These are phyloP conservation scores for Discostella pseudostelligera DNA, from an alignment of 108 stramenopile genomes.

Conservation along the genomic window DNA sequence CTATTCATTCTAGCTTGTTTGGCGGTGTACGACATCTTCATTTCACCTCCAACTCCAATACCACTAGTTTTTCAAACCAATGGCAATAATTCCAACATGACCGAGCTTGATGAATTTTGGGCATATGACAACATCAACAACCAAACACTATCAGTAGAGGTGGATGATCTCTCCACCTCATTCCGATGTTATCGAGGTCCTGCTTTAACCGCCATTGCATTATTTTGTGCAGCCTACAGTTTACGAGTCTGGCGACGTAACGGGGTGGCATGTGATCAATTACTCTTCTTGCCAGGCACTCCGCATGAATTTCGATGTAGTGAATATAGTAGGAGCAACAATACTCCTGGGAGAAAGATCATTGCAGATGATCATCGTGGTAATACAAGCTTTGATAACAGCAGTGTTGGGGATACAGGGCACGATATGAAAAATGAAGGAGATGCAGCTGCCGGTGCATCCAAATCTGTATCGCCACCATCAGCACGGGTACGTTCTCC, in stretches of 20 bases:
- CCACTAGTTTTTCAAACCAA: background rate
- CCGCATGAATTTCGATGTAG: constrained; percentile 47
- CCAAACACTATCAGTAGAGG: background rate
- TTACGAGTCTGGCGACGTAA: constrained; percentile 83
- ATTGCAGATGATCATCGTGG: background rate
- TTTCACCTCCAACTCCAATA: constrained; percentile 34
- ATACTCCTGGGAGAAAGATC: background rate
- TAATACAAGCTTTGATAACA: constrained; percentile 5
- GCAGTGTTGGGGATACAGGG: background rate
- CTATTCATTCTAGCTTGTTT: constrained; percentile 37
- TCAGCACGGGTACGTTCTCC: background rate
- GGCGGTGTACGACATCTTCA: constrained; percentile 43
- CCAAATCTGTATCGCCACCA: background rate
- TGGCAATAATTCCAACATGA: background rate
- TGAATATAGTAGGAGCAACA: constrained; percentile 7
- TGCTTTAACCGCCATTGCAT: constrained; percentile 69
- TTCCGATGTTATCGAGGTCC: constrained; percentile 64
- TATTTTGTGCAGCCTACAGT: constrained; percentile 76
- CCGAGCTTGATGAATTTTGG: constrained; percentile 23
- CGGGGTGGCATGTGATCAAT: constrained; percentile 86
- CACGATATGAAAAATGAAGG: constrained; percentile 10
- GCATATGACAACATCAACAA: constrained; percentile 7
- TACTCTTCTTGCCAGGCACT: constrained; percentile 86
- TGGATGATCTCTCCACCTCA: constrained; percentile 46
- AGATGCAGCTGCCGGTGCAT: constrained; percentile 40